Conservation (phyloP, 2,329 filamentous ascomycete genomes). For the Moelleriella libera region DNA sequence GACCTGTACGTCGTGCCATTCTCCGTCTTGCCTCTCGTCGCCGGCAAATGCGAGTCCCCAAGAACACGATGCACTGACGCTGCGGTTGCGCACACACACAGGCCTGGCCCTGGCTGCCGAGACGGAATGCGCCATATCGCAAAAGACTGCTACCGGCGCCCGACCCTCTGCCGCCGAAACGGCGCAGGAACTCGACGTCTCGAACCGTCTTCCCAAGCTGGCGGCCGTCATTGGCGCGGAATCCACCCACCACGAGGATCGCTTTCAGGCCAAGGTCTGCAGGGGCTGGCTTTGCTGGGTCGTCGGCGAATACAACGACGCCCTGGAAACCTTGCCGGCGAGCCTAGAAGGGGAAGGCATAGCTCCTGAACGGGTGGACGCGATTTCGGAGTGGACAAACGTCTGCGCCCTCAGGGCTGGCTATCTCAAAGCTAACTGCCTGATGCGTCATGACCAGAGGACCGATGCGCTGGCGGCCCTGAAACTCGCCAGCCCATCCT, state of each 20-base stretch:
- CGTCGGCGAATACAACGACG: slow-evolving; percentile 51
- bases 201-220: slow-evolving; percentile 33
- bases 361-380: slow-evolving; percentile 35
- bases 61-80: too few relatives aligned
- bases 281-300: slow-evolving; percentile 77
- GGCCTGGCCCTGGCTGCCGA: slow-evolving; percentile 58
- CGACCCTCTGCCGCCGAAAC: slow-evolving; percentile 27
- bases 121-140: slow-evolving; percentile 51
- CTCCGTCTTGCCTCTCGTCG: too few relatives aligned
- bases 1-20: slow-evolving; percentile 48
- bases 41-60: too few relatives aligned
- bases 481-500: slow-evolving; percentile 48
- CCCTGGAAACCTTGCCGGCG: slow-evolving; percentile 46
- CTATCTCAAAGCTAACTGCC: slow-evolving; percentile 59
- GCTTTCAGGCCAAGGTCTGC: slow-evolving; percentile 70
- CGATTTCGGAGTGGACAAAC: slow-evolving; percentile 60
- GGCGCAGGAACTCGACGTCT: slow-evolving; percentile 29
- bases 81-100: slow-evolving; percentile 15
- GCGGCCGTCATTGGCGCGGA: slow-evolving; percentile 45
- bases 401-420: slow-evolving; percentile 68
- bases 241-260: slow-evolving; percentile 36
- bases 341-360: slow-evolving; percentile 43
- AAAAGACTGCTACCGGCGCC: slow-evolving; percentile 26
- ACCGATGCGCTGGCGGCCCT: slow-evolving; percentile 53
- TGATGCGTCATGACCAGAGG: slow-evolving; percentile 32